Conservation (phyloP, 169 alveolate genomes). For the Sarcocystis neurona region DNA sequence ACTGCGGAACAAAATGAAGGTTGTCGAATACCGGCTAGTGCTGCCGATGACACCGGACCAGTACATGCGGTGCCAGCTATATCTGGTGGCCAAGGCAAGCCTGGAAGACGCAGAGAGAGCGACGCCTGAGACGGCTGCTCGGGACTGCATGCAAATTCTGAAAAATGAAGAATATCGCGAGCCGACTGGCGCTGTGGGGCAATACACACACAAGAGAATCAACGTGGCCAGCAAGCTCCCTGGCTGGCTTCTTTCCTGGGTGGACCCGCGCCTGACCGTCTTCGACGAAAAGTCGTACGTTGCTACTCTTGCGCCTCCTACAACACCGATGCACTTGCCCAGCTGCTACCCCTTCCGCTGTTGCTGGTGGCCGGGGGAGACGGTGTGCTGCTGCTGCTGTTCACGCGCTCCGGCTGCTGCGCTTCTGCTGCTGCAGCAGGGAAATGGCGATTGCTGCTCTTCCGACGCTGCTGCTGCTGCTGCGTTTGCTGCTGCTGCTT, state of each 20-base stretch:
- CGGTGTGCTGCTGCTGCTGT: no score
- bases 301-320: neutral
- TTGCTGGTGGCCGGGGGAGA: no score
- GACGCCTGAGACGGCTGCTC: conserved; percentile 25
- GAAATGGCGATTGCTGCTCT: no score
- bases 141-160: conserved; percentile 61
- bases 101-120: conserved; percentile 63
- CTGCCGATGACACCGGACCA: conserved; percentile 73
- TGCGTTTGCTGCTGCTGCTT: no score
- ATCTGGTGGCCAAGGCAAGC: conserved; percentile 69
- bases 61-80: conserved; percentile 67
- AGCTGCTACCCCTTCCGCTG: neutral
- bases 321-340: no score
- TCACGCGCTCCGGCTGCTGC: no score
- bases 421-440: no score
- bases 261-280: conserved; percentile 67
- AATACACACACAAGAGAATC: conserved; percentile 68
- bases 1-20: conserved; percentile 35
- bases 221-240: conserved; percentile 69
- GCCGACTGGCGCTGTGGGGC: conserved; percentile 55
- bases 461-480: no score
- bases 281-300: conserved; percentile 71
- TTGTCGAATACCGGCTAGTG: conserved; percentile 69
- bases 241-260: conserved; percentile 70
- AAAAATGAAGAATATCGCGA: conserved; percentile 53